Conservation (phyloP, 352 stramenopile species). For the Pythium phragmitis region DNA sequence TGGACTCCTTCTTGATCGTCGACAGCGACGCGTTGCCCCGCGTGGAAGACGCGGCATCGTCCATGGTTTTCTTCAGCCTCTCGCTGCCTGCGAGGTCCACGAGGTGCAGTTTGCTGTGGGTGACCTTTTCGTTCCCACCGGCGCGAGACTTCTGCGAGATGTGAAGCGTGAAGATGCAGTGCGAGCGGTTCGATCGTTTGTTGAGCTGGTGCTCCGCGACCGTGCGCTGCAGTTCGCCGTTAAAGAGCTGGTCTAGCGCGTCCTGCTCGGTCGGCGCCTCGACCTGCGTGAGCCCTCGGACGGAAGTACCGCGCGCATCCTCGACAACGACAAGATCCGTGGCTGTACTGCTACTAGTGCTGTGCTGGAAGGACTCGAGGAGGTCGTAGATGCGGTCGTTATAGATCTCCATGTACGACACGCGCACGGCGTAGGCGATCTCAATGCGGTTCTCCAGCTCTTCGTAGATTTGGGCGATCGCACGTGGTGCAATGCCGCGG, state of each 20-base stretch:
- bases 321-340: constrained; percentile 85
- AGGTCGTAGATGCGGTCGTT: constrained; percentile 95
- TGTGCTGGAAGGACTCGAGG: constrained; percentile 40
- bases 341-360: background rate
- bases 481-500: constrained; percentile 84
- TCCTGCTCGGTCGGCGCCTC: constrained; percentile 81
- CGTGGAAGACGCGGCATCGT: constrained; percentile 34
- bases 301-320: constrained; percentile 75
- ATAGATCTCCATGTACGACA: constrained; percentile 97
- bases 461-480: constrained; percentile 88
- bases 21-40: constrained; percentile 37
- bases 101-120: constrained; percentile 91
- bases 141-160: constrained; percentile 87
- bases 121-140: constrained; percentile 69
- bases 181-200: constrained; percentile 92
- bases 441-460: constrained; percentile 90
- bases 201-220: constrained; percentile 94
- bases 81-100: constrained; percentile 95
- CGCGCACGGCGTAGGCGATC: constrained; percentile 81
- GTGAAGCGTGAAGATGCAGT: constrained; percentile 93
- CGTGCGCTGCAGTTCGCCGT: constrained; percentile 90
- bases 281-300: constrained; percentile 87
- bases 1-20: constrained; percentile 95
- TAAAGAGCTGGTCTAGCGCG: constrained; percentile 91
- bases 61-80: constrained; percentile 92